Evolutionary conservation across 129 eudicot species (phyloP).

Genomic region (Lactuca saligna): DNA sequence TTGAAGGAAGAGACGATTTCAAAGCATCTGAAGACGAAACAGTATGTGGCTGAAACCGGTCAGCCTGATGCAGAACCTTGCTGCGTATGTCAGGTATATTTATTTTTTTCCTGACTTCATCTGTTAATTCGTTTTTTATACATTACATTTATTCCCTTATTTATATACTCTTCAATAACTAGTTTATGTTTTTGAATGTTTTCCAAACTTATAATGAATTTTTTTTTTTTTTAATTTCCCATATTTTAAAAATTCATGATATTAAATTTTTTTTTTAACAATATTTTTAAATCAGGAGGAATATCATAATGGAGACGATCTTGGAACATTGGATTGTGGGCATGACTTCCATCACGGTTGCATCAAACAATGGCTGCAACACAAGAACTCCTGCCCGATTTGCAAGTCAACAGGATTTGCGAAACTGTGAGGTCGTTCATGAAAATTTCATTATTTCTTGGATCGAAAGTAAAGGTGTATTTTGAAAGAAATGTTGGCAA

Average conservation of each 20-base stretch:
- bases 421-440: slow-evolving; percentile 8
- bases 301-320: slow-evolving; percentile 56
- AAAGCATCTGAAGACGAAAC: slow-evolving; percentile 47
- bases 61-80: slow-evolving; percentile 63
- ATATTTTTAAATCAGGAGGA: slow-evolving; percentile 45
- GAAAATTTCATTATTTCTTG: slow-evolving; percentile 6
- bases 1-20: slow-evolving; percentile 57
- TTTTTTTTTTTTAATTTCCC: too few relatives aligned
- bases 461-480: slow-evolving; percentile 17
- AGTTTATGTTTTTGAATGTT: too few relatives aligned
- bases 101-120: not conserved
- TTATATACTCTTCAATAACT: too few relatives aligned
- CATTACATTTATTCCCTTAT: too few relatives aligned
- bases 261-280: too few relatives aligned
- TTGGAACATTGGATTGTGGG: slow-evolving; percentile 72
- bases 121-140: not conserved
- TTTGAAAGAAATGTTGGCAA: slow-evolving; percentile 21
- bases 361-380: slow-evolving; percentile 79
- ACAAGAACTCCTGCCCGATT: slow-evolving; percentile 82
- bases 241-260: not conserved
- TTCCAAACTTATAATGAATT: too few relatives aligned
- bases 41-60: slow-evolving; percentile 25
- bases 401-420: slow-evolving; percentile 69
- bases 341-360: slow-evolving; percentile 72
- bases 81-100: slow-evolving; percentile 69